Base-by-base conservation (phyloP, 116 monocot genomes). In the Zostera marina region DNA sequence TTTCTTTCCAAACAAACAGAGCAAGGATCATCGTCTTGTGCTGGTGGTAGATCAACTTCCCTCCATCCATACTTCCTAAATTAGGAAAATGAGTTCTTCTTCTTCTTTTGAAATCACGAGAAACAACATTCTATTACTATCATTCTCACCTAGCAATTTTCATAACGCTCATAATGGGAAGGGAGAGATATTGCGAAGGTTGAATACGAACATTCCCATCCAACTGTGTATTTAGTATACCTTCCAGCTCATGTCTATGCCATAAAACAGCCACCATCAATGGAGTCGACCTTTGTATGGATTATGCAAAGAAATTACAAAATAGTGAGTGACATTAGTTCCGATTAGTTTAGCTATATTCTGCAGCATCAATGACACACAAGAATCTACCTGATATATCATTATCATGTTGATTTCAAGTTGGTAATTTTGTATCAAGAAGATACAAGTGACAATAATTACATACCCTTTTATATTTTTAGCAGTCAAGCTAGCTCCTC, bases 231-330 rank as follows among this genome's bases (percentile, higher is more conserved):
- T 72, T 72, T 55, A 98, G 58, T 56, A 98, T 76, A 22, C 63
- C 70, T 73, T 96, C 96, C 22, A 98, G 78, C 74, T 81, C 85
- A 66, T 77, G 82, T 76, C 83, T 80, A 71, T 73, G 80, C 90
- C 96, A 96, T 47, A 78, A 82, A 44, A 76, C 78, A 53, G 96
- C 89, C 1, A 98, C 86, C 90, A 83, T 94, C 70, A 88, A 73
- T 6, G 94, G 94, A 26, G 94, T 94, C 84, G 63, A 77, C 41
- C 94, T 92, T 66, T 58, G 41, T 15, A 41, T n/a, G 20, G 22
- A n/a, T n/a, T n/a, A 42, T 26, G 26, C 19, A 5, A 20, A 54
- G 26, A 54, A 25, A n/a, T n/a, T n/a, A n/a, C n/a, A n/a, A n/a
- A 41, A 32, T 10, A 41, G 41, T 13, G 41, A 8, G 14, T 26